phyloP scores from a whole-genome alignment of 1,139 yeast species.

The Pichia sp. region DNA sequence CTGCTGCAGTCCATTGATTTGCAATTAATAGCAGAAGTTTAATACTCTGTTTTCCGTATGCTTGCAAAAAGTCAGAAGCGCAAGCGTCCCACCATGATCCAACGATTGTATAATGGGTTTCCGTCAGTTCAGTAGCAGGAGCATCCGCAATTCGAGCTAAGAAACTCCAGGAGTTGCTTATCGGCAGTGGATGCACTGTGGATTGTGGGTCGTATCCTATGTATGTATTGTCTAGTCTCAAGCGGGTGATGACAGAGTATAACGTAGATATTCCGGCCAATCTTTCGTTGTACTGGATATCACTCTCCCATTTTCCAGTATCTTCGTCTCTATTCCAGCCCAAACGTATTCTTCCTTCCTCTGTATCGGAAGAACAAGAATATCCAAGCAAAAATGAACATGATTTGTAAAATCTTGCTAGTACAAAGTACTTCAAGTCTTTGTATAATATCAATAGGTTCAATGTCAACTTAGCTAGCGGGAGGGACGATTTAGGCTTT shows the following conservation, averaged over 20 bases:
- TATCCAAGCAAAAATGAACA: constrained; percentile 88
- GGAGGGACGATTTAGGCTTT: constrained; percentile 69
- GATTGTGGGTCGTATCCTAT: constrained; percentile 17
- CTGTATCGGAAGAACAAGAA: constrained; percentile 67
- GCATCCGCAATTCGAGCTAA: constrained; percentile 65
- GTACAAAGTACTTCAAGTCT: constrained; percentile 56
- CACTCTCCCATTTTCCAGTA: constrained; percentile 63
- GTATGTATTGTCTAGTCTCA: constrained; percentile 24
- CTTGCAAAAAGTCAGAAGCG: constrained; percentile 45
- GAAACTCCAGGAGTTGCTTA: constrained; percentile 55
- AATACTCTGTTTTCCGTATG: constrained; percentile 62
- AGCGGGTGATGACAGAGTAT: constrained; percentile 65
- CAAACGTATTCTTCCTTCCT: constrained; percentile 75
- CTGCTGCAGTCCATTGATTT: constrained; percentile 42
- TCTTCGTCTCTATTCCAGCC: constrained; percentile 71
- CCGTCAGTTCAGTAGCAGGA: constrained; percentile 40
- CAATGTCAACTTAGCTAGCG: constrained; percentile 64
- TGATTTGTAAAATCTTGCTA: constrained; percentile 82
- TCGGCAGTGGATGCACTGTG: constrained; percentile 44
- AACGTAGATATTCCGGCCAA: constrained; percentile 79
- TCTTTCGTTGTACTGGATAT: constrained; percentile 71
- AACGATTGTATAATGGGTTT: constrained; percentile 65
- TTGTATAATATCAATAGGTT: constrained; percentile 51
- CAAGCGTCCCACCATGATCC: constrained; percentile 94
- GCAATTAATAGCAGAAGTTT: constrained; percentile 49